Conservation (phyloP, 257 asterid genomes). For the Lithospermum erythrorhizon region DNA sequence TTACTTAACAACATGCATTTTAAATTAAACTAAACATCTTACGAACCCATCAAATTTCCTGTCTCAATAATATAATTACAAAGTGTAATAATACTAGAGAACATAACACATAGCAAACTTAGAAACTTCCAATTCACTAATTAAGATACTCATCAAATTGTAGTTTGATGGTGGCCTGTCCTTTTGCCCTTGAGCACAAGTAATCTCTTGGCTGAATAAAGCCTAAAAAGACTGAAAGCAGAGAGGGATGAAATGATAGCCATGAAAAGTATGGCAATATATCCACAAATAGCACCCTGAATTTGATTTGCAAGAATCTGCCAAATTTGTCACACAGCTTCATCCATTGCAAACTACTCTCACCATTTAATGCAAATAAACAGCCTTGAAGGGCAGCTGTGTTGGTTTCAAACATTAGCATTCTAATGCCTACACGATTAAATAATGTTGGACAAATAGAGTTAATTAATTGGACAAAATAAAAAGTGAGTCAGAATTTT, state of each 20-base stretch:
- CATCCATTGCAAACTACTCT: conserved; percentile 51
- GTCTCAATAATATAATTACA: too few species aligned
- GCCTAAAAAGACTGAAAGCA: conserved; percentile 43
- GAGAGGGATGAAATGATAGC: conserved; percentile 36
- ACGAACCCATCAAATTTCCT: too few species aligned
- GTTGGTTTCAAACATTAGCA: conserved; percentile 42
- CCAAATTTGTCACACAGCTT: conserved; percentile 46
- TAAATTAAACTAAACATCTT: too few species aligned
- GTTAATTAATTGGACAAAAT: too few species aligned
- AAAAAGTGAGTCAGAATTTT: too few species aligned
- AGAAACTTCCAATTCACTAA: too few species aligned
- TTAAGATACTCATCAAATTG: too few species aligned
- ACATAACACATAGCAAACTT: too few species aligned
- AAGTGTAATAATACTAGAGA: too few species aligned
- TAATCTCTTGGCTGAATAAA: conserved; percentile 49
- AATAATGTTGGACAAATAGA: too few species aligned
- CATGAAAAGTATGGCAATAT: conserved; percentile 29
- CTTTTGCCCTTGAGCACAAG: conserved; percentile 26
- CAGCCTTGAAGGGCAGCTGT: conserved; percentile 48
- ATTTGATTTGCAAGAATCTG: conserved; percentile 60
- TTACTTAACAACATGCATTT: too few species aligned
- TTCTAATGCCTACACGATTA: conserved; percentile 30
- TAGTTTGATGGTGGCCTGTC: background rate
- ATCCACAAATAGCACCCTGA: conserved; percentile 44
- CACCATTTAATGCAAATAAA: conserved; percentile 48